phyloP scores from a whole-genome alignment of 331 rosid genomes.

The Prunus yedoensis region DNA sequence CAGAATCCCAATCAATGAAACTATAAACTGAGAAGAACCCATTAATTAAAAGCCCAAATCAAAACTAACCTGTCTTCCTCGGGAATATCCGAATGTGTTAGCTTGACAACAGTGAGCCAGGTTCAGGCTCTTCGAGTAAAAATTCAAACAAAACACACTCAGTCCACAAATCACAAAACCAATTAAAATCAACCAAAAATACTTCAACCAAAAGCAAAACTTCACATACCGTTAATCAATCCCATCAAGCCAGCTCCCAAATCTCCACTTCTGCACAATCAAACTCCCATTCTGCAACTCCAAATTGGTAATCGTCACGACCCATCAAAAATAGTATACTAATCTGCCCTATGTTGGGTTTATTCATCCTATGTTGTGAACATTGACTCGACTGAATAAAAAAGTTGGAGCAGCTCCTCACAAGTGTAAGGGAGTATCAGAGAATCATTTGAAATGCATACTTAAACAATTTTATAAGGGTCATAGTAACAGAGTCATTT shows the following conservation, averaged over 20 bases:
- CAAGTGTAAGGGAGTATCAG: too few relatives aligned
- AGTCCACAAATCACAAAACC: not conserved
- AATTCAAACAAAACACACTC: constrained; percentile 15
- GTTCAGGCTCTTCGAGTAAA: constrained; percentile 74
- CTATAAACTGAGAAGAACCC: not conserved
- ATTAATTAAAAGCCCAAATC: not conserved
- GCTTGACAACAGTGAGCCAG: constrained; percentile 67
- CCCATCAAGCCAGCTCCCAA: constrained; percentile 85
- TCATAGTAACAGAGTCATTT: too few relatives aligned
- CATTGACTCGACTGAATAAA: too few relatives aligned
- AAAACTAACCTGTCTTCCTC: constrained; percentile 78
- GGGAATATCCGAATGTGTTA: constrained; percentile 79
- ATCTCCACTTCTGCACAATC: constrained; percentile 87
- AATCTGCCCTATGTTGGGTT: constrained; percentile 45
- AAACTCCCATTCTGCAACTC: constrained; percentile 77
- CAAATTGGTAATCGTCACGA: constrained; percentile 69
- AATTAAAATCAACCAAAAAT: not conserved
- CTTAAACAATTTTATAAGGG: too few relatives aligned
- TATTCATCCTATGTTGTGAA: too few relatives aligned
- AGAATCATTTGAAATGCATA: too few relatives aligned
- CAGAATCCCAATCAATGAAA: not conserved
- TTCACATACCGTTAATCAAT: constrained; percentile 47
- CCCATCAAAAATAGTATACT: constrained; percentile 65
- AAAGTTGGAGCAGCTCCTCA: too few relatives aligned
- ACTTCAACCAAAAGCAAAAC: not conserved